Base-by-base conservation (phyloP, 2,329 filamentous ascomycete genomes). In the Scolecobasidium constrictum region DNA sequence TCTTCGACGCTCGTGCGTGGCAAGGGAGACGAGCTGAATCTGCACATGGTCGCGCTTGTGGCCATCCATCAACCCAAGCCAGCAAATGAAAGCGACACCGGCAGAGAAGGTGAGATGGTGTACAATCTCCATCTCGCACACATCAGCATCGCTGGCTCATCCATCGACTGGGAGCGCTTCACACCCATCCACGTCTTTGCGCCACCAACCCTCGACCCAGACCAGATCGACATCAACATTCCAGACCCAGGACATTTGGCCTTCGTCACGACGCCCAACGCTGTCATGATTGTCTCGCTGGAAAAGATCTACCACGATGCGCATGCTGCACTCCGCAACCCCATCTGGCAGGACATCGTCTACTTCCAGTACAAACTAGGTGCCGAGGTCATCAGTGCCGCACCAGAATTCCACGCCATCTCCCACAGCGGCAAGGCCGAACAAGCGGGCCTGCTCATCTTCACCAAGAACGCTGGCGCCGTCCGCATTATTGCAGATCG, bases 281-380 rank as follows among this genome's bases (percentile, higher is more conserved):
- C 86, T 3, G 72, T 92, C 19, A 75, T 92, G 16, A 65, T 96
- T 19, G 72, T 83, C 5, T 94, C 87, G 0, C 73, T 94, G 74
- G 1, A 36, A n/a, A 31, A 31, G 26, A n/a, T 31, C 9, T 9
- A 11, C 9, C 9, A 15, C 34, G 34, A 7, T 9, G 9, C 34
- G 9, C 12, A 11, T 17, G 42, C 22, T n/a, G 35, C 4, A 3
- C 16, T 12, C 35, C n/a, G 31, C 15, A 28, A 44, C 18, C 18
- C n/a, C 36, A 73, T 78, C 1, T 95, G 88, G 52, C 87, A 96
- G 58, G 92, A 98, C 58, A 78, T 84, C 2, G 71, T 98, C 26
- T 83, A 88, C 52, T 80, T 98, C 45, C 77, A 81, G 31, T 56
- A 65, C 18, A 68, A 68, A 43, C 61, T 63, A 21, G 61, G 64